Evolutionary conservation across 805 yeast genomes (phyloP).

Genomic region (Saccharomycopsis selenospora): DNA sequence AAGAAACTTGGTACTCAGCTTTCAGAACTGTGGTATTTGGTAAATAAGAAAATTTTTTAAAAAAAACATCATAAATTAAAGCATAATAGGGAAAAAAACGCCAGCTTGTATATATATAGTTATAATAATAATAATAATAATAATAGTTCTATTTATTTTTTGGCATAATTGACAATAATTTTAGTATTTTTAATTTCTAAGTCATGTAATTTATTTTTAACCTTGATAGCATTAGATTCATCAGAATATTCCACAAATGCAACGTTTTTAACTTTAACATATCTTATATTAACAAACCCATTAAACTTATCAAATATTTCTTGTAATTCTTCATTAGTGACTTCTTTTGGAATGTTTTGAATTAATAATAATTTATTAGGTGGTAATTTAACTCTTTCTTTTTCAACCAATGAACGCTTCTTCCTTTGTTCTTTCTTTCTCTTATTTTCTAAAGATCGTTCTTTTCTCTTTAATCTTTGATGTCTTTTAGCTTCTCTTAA

Average conservation of each 20-base stretch:
- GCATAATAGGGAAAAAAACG: too few relatives aligned
- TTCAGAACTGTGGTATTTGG: constrained; percentile 73
- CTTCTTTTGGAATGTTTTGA: constrained; percentile 50
- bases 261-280: constrained; percentile 58
- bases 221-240: constrained; percentile 43
- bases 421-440: constrained; percentile 17
- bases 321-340: constrained; percentile 34
- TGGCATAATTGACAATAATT: constrained; percentile 26
- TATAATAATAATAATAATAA: too few relatives aligned
- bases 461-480: constrained; percentile 17
- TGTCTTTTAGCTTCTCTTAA: constrained; percentile 4
- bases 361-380: constrained; percentile 66
- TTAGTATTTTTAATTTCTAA: constrained; percentile 21
- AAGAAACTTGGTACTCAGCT: constrained; percentile 59
- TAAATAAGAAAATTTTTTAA: too few relatives aligned
- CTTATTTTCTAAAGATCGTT: constrained; percentile 21
- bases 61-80: too few relatives aligned
- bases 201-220: constrained; percentile 27
- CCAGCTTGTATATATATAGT: too few relatives aligned
- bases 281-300: constrained; percentile 63
- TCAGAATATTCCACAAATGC: constrained; percentile 76
- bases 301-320: constrained; percentile 40
- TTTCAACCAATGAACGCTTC: constrained; percentile 21
- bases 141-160: constrained; percentile 24
- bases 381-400: constrained; percentile 37